Evolutionary conservation across 2,329 filamentous ascomycete genomes (phyloP), one percentile per base, ranked within the genome.

Genomic region (Eutypella sp.): DNA sequence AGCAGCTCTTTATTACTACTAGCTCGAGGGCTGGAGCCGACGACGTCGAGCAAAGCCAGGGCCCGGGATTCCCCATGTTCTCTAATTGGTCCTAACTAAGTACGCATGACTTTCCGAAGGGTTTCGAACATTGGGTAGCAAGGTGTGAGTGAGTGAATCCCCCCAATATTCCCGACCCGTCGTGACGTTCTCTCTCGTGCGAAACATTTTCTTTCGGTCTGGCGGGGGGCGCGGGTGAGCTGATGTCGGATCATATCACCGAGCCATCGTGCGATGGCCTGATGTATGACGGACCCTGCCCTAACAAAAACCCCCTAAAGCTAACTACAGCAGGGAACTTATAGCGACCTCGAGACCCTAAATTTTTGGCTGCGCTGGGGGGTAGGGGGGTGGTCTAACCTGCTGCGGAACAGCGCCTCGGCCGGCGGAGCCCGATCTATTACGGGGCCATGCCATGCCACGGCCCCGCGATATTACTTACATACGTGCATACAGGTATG

Each of bases 181-280:
- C 16, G 13, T 39, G n/a, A n/a, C 36, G 18, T 13, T n/a, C 23
- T 39, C 15, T n/a, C 23, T 39, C 19, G 10, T 39, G 7, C 36
- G 19, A 20, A 23, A 24, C 20, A n/a, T 39, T 6, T 6, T 24
- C 13, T 15, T 22, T 18, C 2, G 13, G 36, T 39, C 20, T n/a
- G 18, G 36, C 20, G 16, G 22, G 22, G 22, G 7, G 20, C 19
- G 11, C 19, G 15, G 18, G 20, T 39, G 36, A 39, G 20, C 36
- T 39, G 36, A 39, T 24, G 36, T 39, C 18, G 36, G 31, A 39
- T 39, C 36, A 39, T 39, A 39, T 22, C 19, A 39, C 36, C n/a
- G 23, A n/a, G n/a, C n/a, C 20, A 15, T n/a, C 20, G 36, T 22
- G 7, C 22, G 23, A 39, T 39, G 36, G 36, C n/a, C 36, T 39